Evolutionary conservation across 352 stramenopile species (phyloP).

Genomic region (Plasmopara viticola): DNA sequence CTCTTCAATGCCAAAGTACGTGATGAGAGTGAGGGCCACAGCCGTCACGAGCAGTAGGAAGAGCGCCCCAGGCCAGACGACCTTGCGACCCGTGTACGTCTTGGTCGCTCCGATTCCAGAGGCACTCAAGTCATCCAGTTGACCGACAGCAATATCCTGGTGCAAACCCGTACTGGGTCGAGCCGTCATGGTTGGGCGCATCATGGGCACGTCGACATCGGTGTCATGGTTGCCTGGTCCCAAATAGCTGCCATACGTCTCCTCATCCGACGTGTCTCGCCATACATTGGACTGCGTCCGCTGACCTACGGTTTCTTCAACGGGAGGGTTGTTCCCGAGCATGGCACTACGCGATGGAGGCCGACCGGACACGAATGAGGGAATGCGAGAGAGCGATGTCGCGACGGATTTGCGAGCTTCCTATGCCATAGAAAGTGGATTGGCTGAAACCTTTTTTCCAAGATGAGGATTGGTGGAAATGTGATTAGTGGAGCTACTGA

Average conservation of each 20-base stretch:
- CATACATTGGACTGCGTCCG: conserved; percentile 47
- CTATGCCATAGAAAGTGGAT: conserved; percentile 8
- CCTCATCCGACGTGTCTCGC: conserved; percentile 64
- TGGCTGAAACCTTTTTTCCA: not conserved
- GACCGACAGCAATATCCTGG: conserved; percentile 69
- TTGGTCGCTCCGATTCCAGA: conserved; percentile 15
- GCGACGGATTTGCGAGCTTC: conserved; percentile 1
- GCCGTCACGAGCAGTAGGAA: conserved; percentile 54
- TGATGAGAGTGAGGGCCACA: conserved; percentile 43
- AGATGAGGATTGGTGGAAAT: conserved; percentile 4
- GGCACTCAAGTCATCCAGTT: conserved; percentile 40
- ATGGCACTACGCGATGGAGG: conserved; percentile 8
- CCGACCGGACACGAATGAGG: conserved; percentile 1
- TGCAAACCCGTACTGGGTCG: conserved; percentile 33
- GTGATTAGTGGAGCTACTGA: too few relatives aligned
- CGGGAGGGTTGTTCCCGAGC: conserved; percentile 23
- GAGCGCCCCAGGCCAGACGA: conserved; percentile 71
- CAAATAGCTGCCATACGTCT: conserved; percentile 71
- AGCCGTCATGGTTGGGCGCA: conserved; percentile 42
- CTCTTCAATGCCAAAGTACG: conserved; percentile 55
- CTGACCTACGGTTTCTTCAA: conserved; percentile 28
- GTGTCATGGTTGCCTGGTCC: conserved; percentile 31
- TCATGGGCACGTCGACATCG: conserved; percentile 31
- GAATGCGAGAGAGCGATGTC: conserved; percentile 9
- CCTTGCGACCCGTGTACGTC: conserved; percentile 60